Percentiles rank a stretch among this genome's conserved stretches.
These are phyloP conservation scores for Sergeia podlipaevii DNA, from an alignment of 208 protist genomes.

Conservation along the genomic window DNA sequence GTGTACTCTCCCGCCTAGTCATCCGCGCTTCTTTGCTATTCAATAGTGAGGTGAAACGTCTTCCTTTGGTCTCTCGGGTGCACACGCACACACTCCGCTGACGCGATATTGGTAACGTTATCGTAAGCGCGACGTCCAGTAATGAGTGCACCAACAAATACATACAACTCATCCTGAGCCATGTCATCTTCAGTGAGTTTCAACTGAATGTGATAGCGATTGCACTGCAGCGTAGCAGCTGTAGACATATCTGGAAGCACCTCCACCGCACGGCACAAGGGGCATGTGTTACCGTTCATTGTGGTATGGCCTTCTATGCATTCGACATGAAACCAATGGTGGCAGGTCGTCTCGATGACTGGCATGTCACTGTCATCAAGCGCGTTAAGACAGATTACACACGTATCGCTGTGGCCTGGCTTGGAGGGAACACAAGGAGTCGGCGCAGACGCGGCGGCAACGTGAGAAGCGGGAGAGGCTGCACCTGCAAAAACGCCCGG, in stretches of 20 bases:
- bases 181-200: conserved; percentile 18
- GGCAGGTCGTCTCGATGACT: conserved; percentile 46
- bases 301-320: conserved; percentile 47
- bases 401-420: conserved; percentile 29
- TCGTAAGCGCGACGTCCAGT: conserved; percentile 27
- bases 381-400: conserved; percentile 40
- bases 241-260: conserved; percentile 31
- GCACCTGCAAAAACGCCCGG: too few species aligned
- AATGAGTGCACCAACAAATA: conserved; percentile 41
- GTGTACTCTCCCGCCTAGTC: too few species aligned
- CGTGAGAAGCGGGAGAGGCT: background rate
- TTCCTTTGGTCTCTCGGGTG: too few species aligned
- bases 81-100: conserved; percentile 34
- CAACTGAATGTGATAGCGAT: conserved; percentile 31
- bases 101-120: conserved; percentile 52
- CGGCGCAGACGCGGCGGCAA: background rate
- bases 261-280: conserved; percentile 44
- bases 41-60: too few species aligned
- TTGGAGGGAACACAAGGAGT: too few species aligned
- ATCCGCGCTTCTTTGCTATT: too few species aligned
- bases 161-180: conserved; percentile 14
- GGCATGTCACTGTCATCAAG: conserved; percentile 22
- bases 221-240: conserved; percentile 13
- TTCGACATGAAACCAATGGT: conserved; percentile 64
- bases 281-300: conserved; percentile 29